These are phyloP conservation scores for Endocalyx cinctus DNA, from an alignment of 2,329 filamentous ascomycete species.

Conservation along the genomic window DNA sequence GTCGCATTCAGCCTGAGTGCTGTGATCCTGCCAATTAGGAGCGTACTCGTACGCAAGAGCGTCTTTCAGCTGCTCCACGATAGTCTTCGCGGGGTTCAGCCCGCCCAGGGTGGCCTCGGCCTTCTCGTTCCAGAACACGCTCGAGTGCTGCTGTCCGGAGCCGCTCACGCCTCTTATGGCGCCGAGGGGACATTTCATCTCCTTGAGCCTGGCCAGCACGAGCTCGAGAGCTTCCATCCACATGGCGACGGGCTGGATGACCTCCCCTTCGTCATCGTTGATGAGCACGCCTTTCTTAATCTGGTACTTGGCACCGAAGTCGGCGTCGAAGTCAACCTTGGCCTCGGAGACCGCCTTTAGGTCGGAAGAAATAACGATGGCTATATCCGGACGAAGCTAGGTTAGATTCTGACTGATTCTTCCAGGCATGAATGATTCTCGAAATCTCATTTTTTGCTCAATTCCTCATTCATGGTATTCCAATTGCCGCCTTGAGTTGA, in stretches of 20 bases:
- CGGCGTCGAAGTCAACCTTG: slow-evolving; percentile 92
- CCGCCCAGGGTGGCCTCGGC: slow-evolving; percentile 60
- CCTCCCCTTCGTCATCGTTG: slow-evolving; percentile 78
- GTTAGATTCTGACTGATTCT: too few relatives aligned
- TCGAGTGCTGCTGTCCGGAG: slow-evolving; percentile 95
- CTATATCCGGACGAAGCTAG: too few relatives aligned
- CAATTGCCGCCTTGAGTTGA: too few relatives aligned
- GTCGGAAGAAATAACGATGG: slow-evolving; percentile 77
- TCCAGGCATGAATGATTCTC: background rate
- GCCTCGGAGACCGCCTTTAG: slow-evolving; percentile 78
- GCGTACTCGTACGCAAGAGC: slow-evolving; percentile 82
- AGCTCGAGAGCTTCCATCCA: slow-evolving; percentile 92
- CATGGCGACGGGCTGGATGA: slow-evolving; percentile 88
- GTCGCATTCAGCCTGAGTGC: slow-evolving; percentile 88
- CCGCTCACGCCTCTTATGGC: slow-evolving; percentile 80
- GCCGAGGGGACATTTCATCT: slow-evolving; percentile 66
- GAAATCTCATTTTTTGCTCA: too few relatives aligned
- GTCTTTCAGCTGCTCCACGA: slow-evolving; percentile 67
- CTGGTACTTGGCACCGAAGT: slow-evolving; percentile 68
- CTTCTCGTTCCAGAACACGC: slow-evolving; percentile 80
- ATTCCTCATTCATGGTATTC: too few relatives aligned
- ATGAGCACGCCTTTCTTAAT: slow-evolving; percentile 84
- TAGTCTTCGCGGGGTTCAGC: slow-evolving; percentile 54
- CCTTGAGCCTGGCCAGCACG: slow-evolving; percentile 68
- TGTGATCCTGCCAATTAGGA: slow-evolving; percentile 97